Base-by-base conservation (phyloP, 108 stramenopile genomes). In the Schizochytrium sp. region DNA sequence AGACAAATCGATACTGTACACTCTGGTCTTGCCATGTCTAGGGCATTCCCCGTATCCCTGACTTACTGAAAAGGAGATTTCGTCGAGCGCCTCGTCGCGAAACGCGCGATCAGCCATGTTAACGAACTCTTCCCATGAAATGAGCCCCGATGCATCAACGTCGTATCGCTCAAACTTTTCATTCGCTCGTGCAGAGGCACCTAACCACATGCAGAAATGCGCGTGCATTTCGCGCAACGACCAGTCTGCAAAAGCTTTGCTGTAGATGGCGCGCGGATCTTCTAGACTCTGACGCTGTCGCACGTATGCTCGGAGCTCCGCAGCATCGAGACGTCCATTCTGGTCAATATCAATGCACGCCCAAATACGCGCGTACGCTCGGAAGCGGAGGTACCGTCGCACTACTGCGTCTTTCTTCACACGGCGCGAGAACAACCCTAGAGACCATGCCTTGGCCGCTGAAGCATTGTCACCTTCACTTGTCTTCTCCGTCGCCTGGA, bases 251-350 rank as follows among this genome's bases (percentile, higher is more conserved):
- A 83, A 83, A 34, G n/a, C 1, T 45, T 83, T 83, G n/a, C 45
- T 53, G 76, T 83, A 83, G 51, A 53, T 53, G n/a, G 19, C 76
- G 6, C 28, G 12, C 10, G 76, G 76, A 53, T 83, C 23, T 18
- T 47, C 45, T 3, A 47, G 25, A 43, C 3, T n/a, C 48, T 83
- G 76, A 14, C 76, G 45, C n/a, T 83, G 76, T 6, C 51, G 76
- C n/a, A 83, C 76, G 28, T 83, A 83, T 4, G 76, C 76, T 16
- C 76, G 76, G 25, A 83, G 51, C 76, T 83, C 76, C 10, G 76
- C 76, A 28, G 76, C 76, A 83, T 83, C 76, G 28, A 83, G 19
- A 16, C 12, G 48, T 1, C 76, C 76, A 12, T 18, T 53, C 48
- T 53, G 45, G 76, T 83, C 76, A 12, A 53, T 53, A 4, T 83